Evolutionary conservation across 2,329 filamentous ascomycete genomes (phyloP).

Genomic region (Claviceps paspali): DNA sequence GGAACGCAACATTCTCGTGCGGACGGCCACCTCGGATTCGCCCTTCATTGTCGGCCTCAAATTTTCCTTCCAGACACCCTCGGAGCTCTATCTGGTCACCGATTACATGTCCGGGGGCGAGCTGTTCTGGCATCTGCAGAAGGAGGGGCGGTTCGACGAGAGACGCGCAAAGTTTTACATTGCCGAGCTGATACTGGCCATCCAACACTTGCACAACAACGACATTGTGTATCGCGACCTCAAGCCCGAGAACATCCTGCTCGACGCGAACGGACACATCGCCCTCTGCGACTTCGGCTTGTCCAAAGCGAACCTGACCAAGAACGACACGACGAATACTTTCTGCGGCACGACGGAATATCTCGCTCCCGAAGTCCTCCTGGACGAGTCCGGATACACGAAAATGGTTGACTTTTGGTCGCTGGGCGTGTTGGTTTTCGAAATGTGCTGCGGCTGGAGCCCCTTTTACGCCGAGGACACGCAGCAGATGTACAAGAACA

Average conservation of each 20-base stretch:
- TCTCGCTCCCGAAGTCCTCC: conserved; percentile 80
- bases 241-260: conserved; percentile 92
- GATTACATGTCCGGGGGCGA: conserved; percentile 99
- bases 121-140: conserved; percentile 96
- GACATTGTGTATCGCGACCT: conserved; percentile 96
- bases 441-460: conserved; percentile 99
- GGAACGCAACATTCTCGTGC: conserved; percentile 91
- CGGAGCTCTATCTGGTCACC: conserved; percentile 93
- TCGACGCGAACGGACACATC: conserved; percentile 96
- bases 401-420: conserved; percentile 99
- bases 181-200: conserved; percentile 85
- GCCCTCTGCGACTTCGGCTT: conserved; percentile 94
- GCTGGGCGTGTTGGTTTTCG: conserved; percentile 88
- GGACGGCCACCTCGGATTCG: conserved; percentile 88
- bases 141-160: conserved; percentile 91
- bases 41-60: conserved; percentile 97
- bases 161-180: conserved; percentile 97
- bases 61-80: conserved; percentile 95
- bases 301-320: conserved; percentile 91
- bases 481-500: conserved; percentile 99
- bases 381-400: conserved; percentile 94
- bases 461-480: conserved; percentile 98
- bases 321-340: conserved; percentile 96
- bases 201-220: conserved; percentile 90
- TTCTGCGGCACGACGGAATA: conserved; percentile 99